phyloP scores from a whole-genome alignment of 768 basidiomycete genomes.

The Tricholoma matsutake region DNA sequence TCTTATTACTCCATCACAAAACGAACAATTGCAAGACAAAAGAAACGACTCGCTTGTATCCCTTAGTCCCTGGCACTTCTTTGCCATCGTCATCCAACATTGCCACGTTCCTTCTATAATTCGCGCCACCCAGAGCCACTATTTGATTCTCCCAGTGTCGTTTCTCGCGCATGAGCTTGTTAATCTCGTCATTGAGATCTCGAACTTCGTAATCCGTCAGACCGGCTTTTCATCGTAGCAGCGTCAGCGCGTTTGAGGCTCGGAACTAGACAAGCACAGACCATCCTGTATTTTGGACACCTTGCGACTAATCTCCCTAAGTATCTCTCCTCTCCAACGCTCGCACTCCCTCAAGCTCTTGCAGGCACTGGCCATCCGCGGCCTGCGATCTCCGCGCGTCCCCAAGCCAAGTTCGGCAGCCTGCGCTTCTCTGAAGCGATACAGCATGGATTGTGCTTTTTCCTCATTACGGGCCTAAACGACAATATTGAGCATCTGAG shows the following conservation, averaged over 20 bases:
- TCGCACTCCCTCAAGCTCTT: conserved; percentile 93
- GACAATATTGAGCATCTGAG: neutral
- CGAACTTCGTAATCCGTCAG: conserved; percentile 94
- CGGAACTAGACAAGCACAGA: conserved; percentile 52
- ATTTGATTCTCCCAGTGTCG: conserved; percentile 98
- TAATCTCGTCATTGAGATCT: conserved; percentile 97
- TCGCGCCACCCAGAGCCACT: conserved; percentile 92
- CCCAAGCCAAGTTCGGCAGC: conserved; percentile 93
- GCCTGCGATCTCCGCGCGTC: conserved; percentile 79
- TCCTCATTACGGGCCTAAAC: conserved; percentile 93
- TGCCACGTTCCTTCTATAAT: conserved; percentile 89
- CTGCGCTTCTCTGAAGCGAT: conserved; percentile 95
- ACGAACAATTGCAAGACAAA: neutral
- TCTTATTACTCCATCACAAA: conserved; percentile 34
- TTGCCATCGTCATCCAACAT: conserved; percentile 95
- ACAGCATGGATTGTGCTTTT: conserved; percentile 66
- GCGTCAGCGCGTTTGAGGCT: conserved; percentile 35
- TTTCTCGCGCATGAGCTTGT: conserved; percentile 92
- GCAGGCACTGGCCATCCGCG: conserved; percentile 88
- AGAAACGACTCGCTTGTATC: conserved; percentile 75
- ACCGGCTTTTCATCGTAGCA: conserved; percentile 54
- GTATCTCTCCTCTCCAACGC: conserved; percentile 92
- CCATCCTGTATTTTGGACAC: conserved; percentile 98
- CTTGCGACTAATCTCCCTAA: conserved; percentile 92
- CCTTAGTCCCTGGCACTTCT: conserved; percentile 94